phyloP scores from a whole-genome alignment of 2,329 filamentous ascomycete species.

The Davidsoniella neocaledoniae region DNA sequence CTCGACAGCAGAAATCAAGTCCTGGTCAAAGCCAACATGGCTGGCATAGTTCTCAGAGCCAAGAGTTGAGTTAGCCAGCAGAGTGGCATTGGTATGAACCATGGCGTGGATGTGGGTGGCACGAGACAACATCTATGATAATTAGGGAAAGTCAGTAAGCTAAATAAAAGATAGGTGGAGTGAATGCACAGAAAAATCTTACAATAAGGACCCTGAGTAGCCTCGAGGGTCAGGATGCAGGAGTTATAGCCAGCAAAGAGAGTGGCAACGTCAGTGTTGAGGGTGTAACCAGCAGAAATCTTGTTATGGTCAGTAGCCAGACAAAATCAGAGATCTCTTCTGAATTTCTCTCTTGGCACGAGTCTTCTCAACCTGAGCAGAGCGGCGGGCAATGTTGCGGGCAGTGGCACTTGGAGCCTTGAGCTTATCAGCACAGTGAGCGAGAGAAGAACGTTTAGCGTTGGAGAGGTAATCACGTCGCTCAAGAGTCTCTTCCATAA shows the following conservation, averaged over 20 bases:
- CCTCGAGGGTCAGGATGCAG: constrained; percentile 33
- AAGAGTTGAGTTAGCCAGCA: constrained; percentile 34
- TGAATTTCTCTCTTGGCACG: constrained; percentile 23
- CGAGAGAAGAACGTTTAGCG: constrained; percentile 25
- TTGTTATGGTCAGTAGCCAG: constrained; percentile 22
- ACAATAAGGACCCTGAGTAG: constrained; percentile 33
- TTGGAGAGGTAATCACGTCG: constrained; percentile 28
- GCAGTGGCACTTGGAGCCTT: constrained; percentile 28
- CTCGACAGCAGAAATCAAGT: constrained; percentile 33
- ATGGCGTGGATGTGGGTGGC: constrained; percentile 26
- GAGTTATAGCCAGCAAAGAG: constrained; percentile 23
- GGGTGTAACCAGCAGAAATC: constrained; percentile 19
- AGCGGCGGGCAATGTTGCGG: constrained; percentile 28
- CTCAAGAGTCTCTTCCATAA: constrained; percentile 30
- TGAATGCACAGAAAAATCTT: constrained; percentile 4
- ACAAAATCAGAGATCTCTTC: constrained; percentile 17
- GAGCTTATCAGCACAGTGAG: constrained; percentile 30
- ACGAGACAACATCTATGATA: constrained; percentile 20
- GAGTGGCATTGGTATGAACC: constrained; percentile 19
- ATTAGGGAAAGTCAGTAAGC: neutral
- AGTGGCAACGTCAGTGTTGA: constrained; percentile 17
- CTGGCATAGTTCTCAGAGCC: constrained; percentile 28
- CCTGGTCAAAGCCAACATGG: constrained; percentile 45
- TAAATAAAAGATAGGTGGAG: neutral
- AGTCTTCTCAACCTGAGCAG: constrained; percentile 25